Conservation (phyloP, 1,139 yeast species). For the Debaryomyces singareniensis region DNA sequence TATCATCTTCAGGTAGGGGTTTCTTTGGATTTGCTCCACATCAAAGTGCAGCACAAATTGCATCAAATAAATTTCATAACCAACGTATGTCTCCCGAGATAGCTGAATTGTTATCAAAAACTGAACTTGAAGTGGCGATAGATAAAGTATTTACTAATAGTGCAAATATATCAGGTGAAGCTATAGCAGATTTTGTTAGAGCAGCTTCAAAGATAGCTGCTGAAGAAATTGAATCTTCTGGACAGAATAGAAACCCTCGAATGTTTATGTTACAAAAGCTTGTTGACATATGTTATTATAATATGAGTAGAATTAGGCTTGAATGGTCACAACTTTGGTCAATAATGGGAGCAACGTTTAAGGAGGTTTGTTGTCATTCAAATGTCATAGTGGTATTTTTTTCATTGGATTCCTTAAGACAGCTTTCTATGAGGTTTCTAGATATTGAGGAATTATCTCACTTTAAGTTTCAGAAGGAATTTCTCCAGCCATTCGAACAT, state of each 20-base stretch:
- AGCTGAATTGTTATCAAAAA: slow-evolving; percentile 52
- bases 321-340: slow-evolving; percentile 98
- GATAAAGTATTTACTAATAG: slow-evolving; percentile 86
- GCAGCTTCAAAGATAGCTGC: slow-evolving; percentile 83
- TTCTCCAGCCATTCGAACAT: slow-evolving; percentile 84
- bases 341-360: slow-evolving; percentile 86
- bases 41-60: slow-evolving; percentile 35
- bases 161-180: slow-evolving; percentile 71
- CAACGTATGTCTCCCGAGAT: slow-evolving; percentile 35
- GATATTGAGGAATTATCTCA: slow-evolving; percentile 92
- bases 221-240: slow-evolving; percentile 89
- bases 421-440: slow-evolving; percentile 84
- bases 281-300: slow-evolving; percentile 95
- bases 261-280: slow-evolving; percentile 90
- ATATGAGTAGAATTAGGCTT: slow-evolving; percentile 91
- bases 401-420: slow-evolving; percentile 92
- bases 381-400: slow-evolving; percentile 77
- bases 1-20: slow-evolving; percentile 33
- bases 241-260: slow-evolving; percentile 76
- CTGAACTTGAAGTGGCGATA: slow-evolving; percentile 77
- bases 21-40: slow-evolving; percentile 38
- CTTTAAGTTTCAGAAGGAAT: slow-evolving; percentile 93
- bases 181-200: slow-evolving; percentile 78
- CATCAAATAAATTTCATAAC: slow-evolving; percentile 38
- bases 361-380: slow-evolving; percentile 73